Evolutionary conservation across 352 stramenopile species (phyloP), one percentile per base, ranked within the genome.

Genomic region (Phytophthora lateralis): DNA sequence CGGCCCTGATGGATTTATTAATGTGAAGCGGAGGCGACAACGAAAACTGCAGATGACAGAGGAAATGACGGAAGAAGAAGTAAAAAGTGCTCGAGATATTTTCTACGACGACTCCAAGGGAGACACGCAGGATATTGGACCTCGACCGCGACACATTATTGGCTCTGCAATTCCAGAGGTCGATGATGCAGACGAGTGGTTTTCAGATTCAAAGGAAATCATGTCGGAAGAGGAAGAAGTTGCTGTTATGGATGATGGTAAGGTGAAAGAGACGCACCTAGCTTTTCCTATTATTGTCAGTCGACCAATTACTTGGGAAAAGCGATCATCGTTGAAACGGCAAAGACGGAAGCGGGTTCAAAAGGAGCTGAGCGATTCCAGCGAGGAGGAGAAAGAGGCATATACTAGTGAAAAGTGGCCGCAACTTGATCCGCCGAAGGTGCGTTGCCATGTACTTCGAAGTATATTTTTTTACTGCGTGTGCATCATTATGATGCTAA

Each of bases 171-270:
- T 73, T 9, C 39, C 41, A 29, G 57, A 38, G 8, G 24, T 63
- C 9, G 63, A 82, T 24, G 75, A 78, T 41, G 67, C 63, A 43
- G 82, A 90, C 43, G 71, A 72, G 2, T 91, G 80, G 80, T 69
- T 90, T 9, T 90, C 80, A 1, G 85, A 89, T 47, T 76, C 74
- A 0, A 80, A 86, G 46, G 77, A 87, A 35, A 61, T 69, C 6
- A 17, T 18, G 4, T 72, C 43, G 10, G 53, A 58, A 5, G 57
- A 49, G 42, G 55, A 75, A 21, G 24, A 59, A 10, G 38, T 24
- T 56, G 21, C 30, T 32, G 15, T 14, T 4, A 47, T 58, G 11
- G 18, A 24, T 2, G 24, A n/a, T 17, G 12, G n/a, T 43, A 21
- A 12, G 14, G 32, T 12, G 12, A 20, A 44, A 8, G 43, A 59